Evolutionary conservation across 495 filamentous ascomycete species (phyloP), one percentile per base, ranked within the genome.

Genomic region (Neurospora sp.): DNA sequence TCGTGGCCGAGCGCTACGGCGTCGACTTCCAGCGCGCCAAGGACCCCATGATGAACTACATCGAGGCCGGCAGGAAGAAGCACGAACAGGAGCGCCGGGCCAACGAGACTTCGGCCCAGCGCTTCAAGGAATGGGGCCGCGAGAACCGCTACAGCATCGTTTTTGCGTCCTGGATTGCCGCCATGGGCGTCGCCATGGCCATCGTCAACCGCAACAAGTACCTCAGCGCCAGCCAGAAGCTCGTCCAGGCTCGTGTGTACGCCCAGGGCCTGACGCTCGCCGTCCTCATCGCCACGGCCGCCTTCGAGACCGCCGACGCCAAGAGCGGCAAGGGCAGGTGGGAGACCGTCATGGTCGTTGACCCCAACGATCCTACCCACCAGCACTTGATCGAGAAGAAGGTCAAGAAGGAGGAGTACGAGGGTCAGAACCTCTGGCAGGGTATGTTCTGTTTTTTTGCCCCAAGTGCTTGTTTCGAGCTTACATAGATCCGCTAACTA

Each of bases 241-340:
- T 99, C 37, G 96, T 99, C 23, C 96, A 99, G 87, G 96, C 96
- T 11, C 90, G 96, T 86, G 91, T 99, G 74, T 98, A 98, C 84
- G 96, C 96, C n/a, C 96, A 99, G 85, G 94, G 94, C 18, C 84
- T 97, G 78, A 98, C 96, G 70, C 84, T 99, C 20, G 93, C 92
- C 79, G 93, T 98, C 71, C 84, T 99, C 74, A 85, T 97, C 77
- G 93, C 93, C 39, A 92, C 90, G 73, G 95, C 96, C 46, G 93
- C 89, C 20, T 92, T 98, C 79, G 96, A 99, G 90, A 91, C 94
- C 39, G 88, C 87, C 7, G 96, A 99, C 81, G 91, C 92, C 72
- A 88, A 86, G 75, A 87, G 86, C 76, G 93, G 92, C 20, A 88
- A 88, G 79, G 94, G 95, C 77, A 88, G 90, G 79, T 93, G 89